Evolutionary conservation across 306 rosid species (phyloP), one percentile per base, ranked within the genome.

Genomic region (Gastrolobium villosum): DNA sequence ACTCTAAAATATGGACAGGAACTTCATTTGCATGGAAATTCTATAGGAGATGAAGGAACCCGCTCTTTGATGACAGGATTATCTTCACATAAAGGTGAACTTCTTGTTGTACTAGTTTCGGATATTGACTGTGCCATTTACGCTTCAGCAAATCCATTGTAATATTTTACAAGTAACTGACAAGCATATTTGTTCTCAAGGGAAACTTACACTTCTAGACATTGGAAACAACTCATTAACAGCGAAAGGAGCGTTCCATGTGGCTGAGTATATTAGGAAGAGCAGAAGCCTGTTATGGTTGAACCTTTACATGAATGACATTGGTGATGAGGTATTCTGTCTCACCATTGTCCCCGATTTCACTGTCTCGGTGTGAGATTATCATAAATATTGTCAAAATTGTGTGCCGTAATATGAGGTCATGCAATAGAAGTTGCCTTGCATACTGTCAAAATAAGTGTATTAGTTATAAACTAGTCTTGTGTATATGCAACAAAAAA

Each of bases 231-330:
- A 95, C 83, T 91, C 97, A 69, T 63, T 95, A 75, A 93, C 90
- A 70, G 91, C 96, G 68, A 88, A 80, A 79, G 99, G 98, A 43
- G 96, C 92, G 5, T 88, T 88, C 78, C 89, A 91, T 80, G 94
- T 95, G 45, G 96, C 96, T 15, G 98, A 88, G 85, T 93, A 82
- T 77, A 60, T 93, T 62, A 89, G 77, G 86, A 95, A 85, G 90
- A 83, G 85, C 85, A 93, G 70, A 86, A 93, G 84, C 86, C 72
- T 95, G 60, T 74, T 91, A 63, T 87, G 90, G 91, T 81, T 95
- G 89, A 91, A 93, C 79, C 84, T 93, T 85, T 91, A 88, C 89
- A 95, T 95, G 99, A 95, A 95, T 84, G 99, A 95, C 84, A 89
- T 95, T 52, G 96, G 96, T 40, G 99, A 95, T 70, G 94, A 93